A percentile compares a stretch with the other conserved stretches of the same genome.
Conservation (phyloP, 2,329 filamentous ascomycete genomes). For the Colletotrichum sp. region DNA sequence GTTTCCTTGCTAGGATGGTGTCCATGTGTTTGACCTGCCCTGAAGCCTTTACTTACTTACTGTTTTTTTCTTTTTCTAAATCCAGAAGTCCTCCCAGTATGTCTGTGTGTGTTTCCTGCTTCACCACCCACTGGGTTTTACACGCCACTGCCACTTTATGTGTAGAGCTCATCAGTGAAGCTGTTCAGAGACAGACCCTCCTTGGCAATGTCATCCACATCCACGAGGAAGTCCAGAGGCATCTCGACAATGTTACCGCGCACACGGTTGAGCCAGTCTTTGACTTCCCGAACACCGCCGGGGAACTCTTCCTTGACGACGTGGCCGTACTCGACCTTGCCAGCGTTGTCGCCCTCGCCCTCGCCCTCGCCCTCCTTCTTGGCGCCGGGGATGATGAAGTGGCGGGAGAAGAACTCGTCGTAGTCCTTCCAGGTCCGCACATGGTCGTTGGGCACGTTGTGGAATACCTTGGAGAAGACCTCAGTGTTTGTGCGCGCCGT, state of each 20-base stretch:
- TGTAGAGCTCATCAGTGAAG: constrained; percentile 77
- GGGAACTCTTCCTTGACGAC: constrained; percentile 82
- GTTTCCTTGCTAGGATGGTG: neutral
- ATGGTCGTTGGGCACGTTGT: constrained; percentile 73
- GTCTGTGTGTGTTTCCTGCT: neutral
- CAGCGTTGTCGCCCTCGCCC: constrained; percentile 35
- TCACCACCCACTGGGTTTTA: neutral
- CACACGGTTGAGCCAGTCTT: constrained; percentile 70
- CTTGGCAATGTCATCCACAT: constrained; percentile 83
- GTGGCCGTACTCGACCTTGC: constrained; percentile 82
- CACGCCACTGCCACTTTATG: constrained; percentile 35
- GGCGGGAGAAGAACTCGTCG: constrained; percentile 70
- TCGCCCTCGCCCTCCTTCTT: constrained; percentile 39
- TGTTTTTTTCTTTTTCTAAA: neutral
- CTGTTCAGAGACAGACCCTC: constrained; percentile 76
- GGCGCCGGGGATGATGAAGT: constrained; percentile 65
- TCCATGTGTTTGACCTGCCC: neutral
- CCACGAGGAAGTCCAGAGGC: constrained; percentile 85
- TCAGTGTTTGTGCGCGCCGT: constrained; percentile 82
- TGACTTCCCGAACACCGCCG: constrained; percentile 75
- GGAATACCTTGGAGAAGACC: constrained; percentile 82
- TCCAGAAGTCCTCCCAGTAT: neutral
- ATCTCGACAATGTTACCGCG: constrained; percentile 84
- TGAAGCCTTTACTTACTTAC: neutral
- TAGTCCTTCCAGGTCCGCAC: constrained; percentile 78